Percentiles rank a stretch among this genome's conserved stretches.
phyloP scores from a whole-genome alignment of 345 rosid species.

The Populus euphratica region DNA sequence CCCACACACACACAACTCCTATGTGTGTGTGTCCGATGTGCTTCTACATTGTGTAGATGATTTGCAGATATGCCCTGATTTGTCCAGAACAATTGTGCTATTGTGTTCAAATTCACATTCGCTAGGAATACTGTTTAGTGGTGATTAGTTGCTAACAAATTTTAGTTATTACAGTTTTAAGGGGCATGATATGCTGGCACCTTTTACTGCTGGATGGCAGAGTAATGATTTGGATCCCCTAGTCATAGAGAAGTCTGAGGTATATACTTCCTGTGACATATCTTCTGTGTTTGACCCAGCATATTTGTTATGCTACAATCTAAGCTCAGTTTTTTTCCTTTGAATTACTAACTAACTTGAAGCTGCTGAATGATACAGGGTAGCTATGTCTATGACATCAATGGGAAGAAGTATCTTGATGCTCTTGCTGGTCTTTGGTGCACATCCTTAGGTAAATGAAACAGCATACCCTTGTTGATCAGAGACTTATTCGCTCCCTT shows the following conservation, averaged over 20 bases:
- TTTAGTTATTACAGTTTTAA: conserved; percentile 53
- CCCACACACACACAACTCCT: background rate
- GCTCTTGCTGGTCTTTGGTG: conserved; percentile 98
- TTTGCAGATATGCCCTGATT: background rate
- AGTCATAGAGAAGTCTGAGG: conserved; percentile 83
- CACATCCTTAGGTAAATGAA: conserved; percentile 73
- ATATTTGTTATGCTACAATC: background rate
- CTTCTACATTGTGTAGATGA: background rate
- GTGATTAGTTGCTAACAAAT: conserved; percentile 1
- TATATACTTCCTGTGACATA: conserved; percentile 11
- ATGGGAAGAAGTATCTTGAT: conserved; percentile 89
- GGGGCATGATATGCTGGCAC: conserved; percentile 97
- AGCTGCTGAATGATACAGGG: conserved; percentile 48
- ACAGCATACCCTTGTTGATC: background rate
- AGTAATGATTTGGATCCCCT: conserved; percentile 69
- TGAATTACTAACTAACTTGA: conserved; percentile 5
- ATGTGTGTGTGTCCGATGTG: background rate
- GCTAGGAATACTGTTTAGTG: background rate
- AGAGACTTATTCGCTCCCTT: background rate
- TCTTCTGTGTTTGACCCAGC: background rate
- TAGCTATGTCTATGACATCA: conserved; percentile 67
- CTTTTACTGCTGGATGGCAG: conserved; percentile 99
- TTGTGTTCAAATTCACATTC: background rate
- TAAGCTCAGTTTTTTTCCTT: background rate
- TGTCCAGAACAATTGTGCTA: background rate